Base-by-base conservation (phyloP, 805 yeast species). In the Candida quercuum region DNA sequence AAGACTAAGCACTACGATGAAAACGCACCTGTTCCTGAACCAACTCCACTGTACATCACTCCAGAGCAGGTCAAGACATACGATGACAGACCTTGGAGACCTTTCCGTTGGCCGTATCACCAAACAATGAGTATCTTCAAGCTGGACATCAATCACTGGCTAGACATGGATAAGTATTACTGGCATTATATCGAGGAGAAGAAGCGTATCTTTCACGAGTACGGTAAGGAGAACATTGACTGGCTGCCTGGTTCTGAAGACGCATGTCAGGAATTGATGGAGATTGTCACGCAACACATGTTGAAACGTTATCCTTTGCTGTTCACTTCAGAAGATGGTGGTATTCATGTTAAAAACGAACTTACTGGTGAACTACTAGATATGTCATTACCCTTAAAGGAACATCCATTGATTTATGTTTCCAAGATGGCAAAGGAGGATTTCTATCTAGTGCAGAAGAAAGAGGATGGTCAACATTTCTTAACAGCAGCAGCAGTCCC, bases 51-150 rank as follows among this genome's bases (percentile, higher is more conserved):
- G 21, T 64, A 64, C 60, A 71, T 81, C 36, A 79, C 84, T 0
- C 84, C 85, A 2, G 86, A 81, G 34, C 76, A 78, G 47, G 83
- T 80, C 10, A 63, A 64, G 44, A 71, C 69, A 18, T 78, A 79
- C 51, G 86, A 81, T 48, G 88, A 79, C 49, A 66, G 88, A 54
- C 87, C 88, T 11, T 81, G 88, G 88, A 67, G 88, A 60, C 87
- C 87, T 8, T 81, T 81, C 61, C 65, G 88, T 51, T 78, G 84
- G 80, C 88, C 88, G 21, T 81, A 81, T 52, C 86, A 81, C 57
- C 88, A 81, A 58, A 81, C 87, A 2, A 81, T 81, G 88, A 72
- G 82, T 13, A 79, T 81, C 34, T 81, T 71, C 63, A 78, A 76
- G 53, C 66, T 81, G n/a, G 85, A 81, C 52, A 65, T 78, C 26